phyloP scores from a whole-genome alignment of 192 early-diverging fungal species.

The Podila verticillata region DNA sequence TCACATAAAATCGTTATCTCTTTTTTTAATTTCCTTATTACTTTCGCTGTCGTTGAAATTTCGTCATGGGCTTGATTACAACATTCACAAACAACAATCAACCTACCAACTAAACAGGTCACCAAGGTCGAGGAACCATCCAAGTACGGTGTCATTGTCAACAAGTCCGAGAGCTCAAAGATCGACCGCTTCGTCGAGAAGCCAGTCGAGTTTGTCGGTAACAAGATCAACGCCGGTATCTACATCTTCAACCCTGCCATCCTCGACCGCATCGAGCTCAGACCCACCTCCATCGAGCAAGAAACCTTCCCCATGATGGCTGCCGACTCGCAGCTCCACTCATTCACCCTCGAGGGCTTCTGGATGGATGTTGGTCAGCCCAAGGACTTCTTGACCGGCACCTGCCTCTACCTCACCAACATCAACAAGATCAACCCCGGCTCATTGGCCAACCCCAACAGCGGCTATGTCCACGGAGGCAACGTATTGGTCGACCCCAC shows the following conservation, averaged over 20 bases:
- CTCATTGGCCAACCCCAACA: constrained; percentile 71
- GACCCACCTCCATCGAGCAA: constrained; percentile 98
- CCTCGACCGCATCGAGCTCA: constrained; percentile 90
- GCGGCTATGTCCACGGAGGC: constrained; percentile 80
- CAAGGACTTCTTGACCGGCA: constrained; percentile 96
- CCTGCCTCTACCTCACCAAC: constrained; percentile 90
- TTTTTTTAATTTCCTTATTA: not conserved
- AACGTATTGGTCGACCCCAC: constrained; percentile 93
- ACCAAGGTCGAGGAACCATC: constrained; percentile 98
- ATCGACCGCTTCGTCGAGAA: constrained; percentile 99
- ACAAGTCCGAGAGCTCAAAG: constrained; percentile 71
- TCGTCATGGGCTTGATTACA: no score
- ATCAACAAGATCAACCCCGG: constrained; percentile 82
- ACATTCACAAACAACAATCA: not conserved
- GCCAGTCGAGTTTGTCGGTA: constrained; percentile 92
- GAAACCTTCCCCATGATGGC: constrained; percentile 98
- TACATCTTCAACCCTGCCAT: constrained; percentile 97
- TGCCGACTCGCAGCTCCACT: constrained; percentile 84
- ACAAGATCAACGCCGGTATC: constrained; percentile 99
- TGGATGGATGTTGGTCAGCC: constrained; percentile 99
- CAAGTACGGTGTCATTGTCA: constrained; percentile 99
- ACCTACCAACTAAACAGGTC: constrained; percentile 53
- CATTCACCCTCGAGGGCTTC: constrained; percentile 94
- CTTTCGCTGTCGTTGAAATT: not conserved
- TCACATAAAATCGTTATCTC: no score